These are phyloP conservation scores for Ramichloridium luteum DNA, from an alignment of 2,329 filamentous ascomycete genomes.

Conservation along the genomic window DNA sequence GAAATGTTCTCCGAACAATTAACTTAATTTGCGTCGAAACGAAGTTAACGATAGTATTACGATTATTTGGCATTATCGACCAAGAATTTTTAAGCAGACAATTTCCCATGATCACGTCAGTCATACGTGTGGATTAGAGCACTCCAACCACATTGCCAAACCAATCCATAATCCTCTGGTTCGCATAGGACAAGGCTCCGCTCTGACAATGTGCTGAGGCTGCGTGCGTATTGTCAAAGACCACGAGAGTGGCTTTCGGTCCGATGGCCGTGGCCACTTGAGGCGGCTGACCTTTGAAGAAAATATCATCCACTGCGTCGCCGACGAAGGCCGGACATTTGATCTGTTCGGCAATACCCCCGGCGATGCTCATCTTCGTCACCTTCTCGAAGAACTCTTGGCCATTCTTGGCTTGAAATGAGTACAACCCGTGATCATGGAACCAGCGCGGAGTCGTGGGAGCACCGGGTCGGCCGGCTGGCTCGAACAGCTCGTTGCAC, in stretches of 20 bases:
- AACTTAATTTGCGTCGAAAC: too few relatives aligned
- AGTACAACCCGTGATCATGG: constrained; percentile 11
- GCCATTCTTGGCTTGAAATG: constrained; percentile 7
- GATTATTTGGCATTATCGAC: too few relatives aligned
- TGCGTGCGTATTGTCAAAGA: constrained; percentile 4
- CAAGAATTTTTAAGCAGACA: too few relatives aligned
- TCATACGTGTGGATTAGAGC: too few relatives aligned
- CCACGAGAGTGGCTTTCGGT: constrained; percentile 11
- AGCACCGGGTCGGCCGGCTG: background rate
- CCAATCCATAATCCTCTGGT: constrained; percentile 2
- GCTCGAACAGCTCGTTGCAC: constrained; percentile 6
- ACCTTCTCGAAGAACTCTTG: constrained; percentile 7
- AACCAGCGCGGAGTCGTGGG: constrained; percentile 4
- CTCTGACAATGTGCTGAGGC: constrained; percentile 7
- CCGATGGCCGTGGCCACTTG: constrained; percentile 14
- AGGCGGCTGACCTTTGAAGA: constrained; percentile 19
- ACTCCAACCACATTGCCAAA: background rate
- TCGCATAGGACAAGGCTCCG: constrained; percentile 4
- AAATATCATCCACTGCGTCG: constrained; percentile 16
- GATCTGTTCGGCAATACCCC: constrained; percentile 11
- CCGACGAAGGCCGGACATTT: constrained; percentile 20
- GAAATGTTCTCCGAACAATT: too few relatives aligned
- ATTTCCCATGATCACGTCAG: too few relatives aligned
- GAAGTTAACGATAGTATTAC: too few relatives aligned
- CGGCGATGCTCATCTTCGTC: constrained; percentile 6